Percentiles rank a stretch among this genome's conserved stretches.
Conservation (phyloP, 805 yeast species). For the Teunomyces barrocoloradensis region DNA sequence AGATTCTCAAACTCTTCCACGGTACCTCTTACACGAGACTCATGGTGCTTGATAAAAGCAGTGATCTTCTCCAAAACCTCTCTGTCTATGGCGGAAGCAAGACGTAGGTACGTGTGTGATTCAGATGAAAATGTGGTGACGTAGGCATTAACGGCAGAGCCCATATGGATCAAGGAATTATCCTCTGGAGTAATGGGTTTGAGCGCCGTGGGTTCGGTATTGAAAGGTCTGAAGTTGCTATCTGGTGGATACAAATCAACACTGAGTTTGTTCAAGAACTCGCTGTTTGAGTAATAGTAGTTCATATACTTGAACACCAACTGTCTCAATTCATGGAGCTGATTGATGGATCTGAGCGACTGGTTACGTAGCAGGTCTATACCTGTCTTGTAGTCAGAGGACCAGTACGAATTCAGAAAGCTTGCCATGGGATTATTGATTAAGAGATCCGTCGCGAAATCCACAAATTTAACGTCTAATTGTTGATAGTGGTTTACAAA, state of each 20-base stretch:
- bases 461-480: neutral
- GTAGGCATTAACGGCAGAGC: conserved; percentile 13
- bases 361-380: conserved; percentile 30
- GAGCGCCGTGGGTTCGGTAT: neutral
- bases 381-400: conserved; percentile 39
- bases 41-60: conserved; percentile 33
- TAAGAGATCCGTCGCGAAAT: conserved; percentile 3
- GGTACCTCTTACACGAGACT: conserved; percentile 27
- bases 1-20: conserved; percentile 22
- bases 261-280: conserved; percentile 26
- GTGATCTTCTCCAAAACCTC: conserved; percentile 33
- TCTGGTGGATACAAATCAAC: neutral
- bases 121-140: conserved; percentile 22
- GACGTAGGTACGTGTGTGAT: conserved; percentile 18
- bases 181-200: neutral
- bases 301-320: conserved; percentile 37
- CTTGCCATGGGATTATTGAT: conserved; percentile 4
- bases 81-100: conserved; percentile 35
- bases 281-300: conserved; percentile 35
- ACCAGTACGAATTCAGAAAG: conserved; percentile 41
- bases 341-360: conserved; percentile 31
- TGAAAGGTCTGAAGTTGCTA: neutral
- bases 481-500: neutral
- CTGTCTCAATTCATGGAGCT: conserved; percentile 39
- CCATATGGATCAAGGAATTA: neutral